Conservation (phyloP, 2,329 filamentous ascomycete species). For the Calonectria multiphialidica region DNA sequence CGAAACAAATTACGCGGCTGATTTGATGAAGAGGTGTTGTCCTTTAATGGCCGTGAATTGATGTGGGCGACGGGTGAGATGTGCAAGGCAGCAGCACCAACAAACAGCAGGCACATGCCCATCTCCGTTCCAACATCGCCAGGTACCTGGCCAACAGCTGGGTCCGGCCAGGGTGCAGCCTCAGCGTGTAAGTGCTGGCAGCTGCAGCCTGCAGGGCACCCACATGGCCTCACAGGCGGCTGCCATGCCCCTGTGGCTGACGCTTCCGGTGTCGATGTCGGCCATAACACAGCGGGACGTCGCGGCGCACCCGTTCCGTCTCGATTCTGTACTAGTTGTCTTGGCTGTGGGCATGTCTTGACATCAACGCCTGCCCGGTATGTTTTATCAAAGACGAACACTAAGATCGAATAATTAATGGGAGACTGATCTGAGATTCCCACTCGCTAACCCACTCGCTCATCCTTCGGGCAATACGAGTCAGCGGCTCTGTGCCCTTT, state of each 20-base stretch:
- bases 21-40: slow-evolving; percentile 24
- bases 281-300: slow-evolving; percentile 2
- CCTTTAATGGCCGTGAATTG: slow-evolving; percentile 28
- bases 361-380: neutral
- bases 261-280: neutral
- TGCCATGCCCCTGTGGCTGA: slow-evolving; percentile 3
- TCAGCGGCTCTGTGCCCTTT: neutral
- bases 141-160: slow-evolving; percentile 6
- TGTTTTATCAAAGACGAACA: neutral
- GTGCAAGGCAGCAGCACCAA: slow-evolving; percentile 10
- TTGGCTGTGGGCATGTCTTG: neutral
- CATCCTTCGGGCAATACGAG: slow-evolving; percentile 6
- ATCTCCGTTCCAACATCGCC: neutral
- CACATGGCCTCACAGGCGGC: slow-evolving; percentile 29
- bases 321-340: neutral
- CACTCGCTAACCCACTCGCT: neutral
- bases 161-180: neutral
- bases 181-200: slow-evolving; percentile 26
- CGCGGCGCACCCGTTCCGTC: neutral
- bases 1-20: slow-evolving; percentile 16
- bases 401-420: neutral
- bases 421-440: neutral
- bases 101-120: slow-evolving; percentile 2
- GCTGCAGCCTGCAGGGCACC: slow-evolving; percentile 36
- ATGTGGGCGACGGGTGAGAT: neutral